Base-by-base conservation (phyloP, 2,329 filamentous ascomycete species). In the Aureobasidium zeae region DNA sequence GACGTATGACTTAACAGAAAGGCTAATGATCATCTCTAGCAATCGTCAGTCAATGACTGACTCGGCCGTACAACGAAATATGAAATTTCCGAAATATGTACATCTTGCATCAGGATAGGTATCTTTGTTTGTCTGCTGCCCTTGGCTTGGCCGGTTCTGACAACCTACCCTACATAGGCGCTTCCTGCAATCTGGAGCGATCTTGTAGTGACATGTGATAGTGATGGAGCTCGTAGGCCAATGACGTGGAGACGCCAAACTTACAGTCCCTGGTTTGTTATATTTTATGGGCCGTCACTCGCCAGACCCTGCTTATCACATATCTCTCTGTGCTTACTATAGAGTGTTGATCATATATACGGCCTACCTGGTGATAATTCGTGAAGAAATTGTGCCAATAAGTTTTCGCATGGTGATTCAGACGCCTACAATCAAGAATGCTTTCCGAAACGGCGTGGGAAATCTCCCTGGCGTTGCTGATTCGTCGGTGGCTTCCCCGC, bases 11-110 rank as follows among this genome's bases (percentile, higher is more conserved):
- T 24, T 41, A 20, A 17, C 20, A 26, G 37, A 29, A 26, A 41
- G 24, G 37, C 37, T 31, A 32, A 32, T n/a, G 37, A 41, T 41
- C 37, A 32, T 17, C 37, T 24, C n/a, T n/a, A 17, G 28, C 37
- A 41, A 41, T 41, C 28, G 26, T 32, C 28, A 31, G 32, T n/a
- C n/a, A n/a, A n/a, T n/a, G n/a, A n/a, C n/a, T 41, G 37, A 41
- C 37, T 41, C 37, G 37, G 37, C 37, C 37, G 37, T 31, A 41
- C 16, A 26, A 11, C 22, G n/a, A 32, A 28, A 4, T 30, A 22
- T 25, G 37, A 41, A 41, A 41, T 41, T 32, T 15, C 37, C 20
- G 28, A 24, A 15, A 12, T 17, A 41, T 21, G 36, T 6, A n/a
- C 12, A n/a, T 41, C 24, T 21, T 41, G 28, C 32, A 41, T 28